phyloP scores from a whole-genome alignment of 352 stramenopile species.

The Globisporangium nunn region DNA sequence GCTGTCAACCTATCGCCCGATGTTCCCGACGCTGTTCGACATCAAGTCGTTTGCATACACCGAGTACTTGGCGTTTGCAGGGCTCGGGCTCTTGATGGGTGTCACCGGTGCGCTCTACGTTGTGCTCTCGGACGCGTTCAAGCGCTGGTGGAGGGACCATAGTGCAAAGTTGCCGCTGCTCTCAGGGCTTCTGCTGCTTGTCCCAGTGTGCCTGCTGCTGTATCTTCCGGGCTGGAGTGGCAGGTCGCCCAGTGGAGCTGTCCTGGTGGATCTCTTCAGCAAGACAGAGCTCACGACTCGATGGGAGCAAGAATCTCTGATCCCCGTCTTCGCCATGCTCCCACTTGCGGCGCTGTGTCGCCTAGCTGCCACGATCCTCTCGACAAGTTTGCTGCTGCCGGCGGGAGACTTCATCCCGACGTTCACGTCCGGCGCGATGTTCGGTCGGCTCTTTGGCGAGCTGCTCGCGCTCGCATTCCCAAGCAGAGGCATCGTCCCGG shows the following conservation, averaged over 20 bases:
- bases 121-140: slow-evolving; percentile 28
- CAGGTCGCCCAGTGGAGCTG: slow-evolving; percentile 20
- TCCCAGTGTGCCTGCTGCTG: slow-evolving; percentile 30
- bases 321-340: slow-evolving; percentile 26
- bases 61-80: slow-evolving; percentile 43
- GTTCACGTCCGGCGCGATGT: slow-evolving; percentile 46
- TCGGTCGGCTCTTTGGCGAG: slow-evolving; percentile 56
- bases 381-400: slow-evolving; percentile 44
- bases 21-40: slow-evolving; percentile 43
- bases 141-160: slow-evolving; percentile 26
- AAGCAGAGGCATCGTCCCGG: slow-evolving; percentile 26
- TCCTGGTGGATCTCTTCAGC: slow-evolving; percentile 28
- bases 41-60: slow-evolving; percentile 34
- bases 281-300: slow-evolving; percentile 11
- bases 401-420: slow-evolving; percentile 57
- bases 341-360: slow-evolving; percentile 25
- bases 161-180: slow-evolving; percentile 18
- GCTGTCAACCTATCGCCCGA: slow-evolving; percentile 31
- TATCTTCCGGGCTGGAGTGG: slow-evolving; percentile 34
- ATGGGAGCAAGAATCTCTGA: slow-evolving; percentile 21
- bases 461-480: slow-evolving; percentile 31
- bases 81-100: slow-evolving; percentile 40
- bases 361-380: slow-evolving; percentile 34
- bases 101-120: slow-evolving; percentile 43
- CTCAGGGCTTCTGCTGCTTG: slow-evolving; percentile 20